Evolutionary conservation across 768 basidiomycete genomes (phyloP).

Genomic region (Cubamyces lactineus): DNA sequence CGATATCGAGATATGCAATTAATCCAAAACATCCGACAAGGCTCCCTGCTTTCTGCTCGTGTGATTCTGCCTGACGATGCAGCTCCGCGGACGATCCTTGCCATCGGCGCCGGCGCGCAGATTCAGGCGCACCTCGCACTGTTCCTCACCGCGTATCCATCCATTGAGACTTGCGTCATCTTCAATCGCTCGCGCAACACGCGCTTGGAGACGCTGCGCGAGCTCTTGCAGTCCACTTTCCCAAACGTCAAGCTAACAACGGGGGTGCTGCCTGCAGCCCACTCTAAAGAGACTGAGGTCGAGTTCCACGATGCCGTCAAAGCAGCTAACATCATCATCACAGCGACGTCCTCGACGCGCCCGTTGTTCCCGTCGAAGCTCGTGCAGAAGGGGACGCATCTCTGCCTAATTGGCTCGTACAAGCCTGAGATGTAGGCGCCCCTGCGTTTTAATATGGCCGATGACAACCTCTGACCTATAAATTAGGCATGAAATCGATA

Average conservation of each 20-base stretch:
- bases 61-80: constrained; percentile 46
- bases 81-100: constrained; percentile 51
- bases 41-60: constrained; percentile 67
- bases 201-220: constrained; percentile 47
- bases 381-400: constrained; percentile 63
- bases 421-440: constrained; percentile 64
- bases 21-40: constrained; percentile 38
- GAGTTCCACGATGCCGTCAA: constrained; percentile 39
- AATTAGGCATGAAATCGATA: constrained; percentile 63
- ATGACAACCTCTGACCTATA: neutral
- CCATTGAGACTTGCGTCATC: constrained; percentile 57
- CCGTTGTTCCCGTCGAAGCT: constrained; percentile 74
- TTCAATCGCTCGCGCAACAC: constrained; percentile 61
- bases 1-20: neutral
- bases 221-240: constrained; percentile 33
- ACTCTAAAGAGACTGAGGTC: constrained; percentile 16
- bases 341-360: constrained; percentile 68
- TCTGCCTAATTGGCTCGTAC: constrained; percentile 83
- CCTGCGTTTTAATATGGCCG: neutral
- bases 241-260: constrained; percentile 29
- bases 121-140: constrained; percentile 66
- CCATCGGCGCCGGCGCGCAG: constrained; percentile 78
- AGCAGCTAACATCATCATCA: constrained; percentile 65
- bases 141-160: constrained; percentile 58
- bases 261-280: constrained; percentile 9